Conservation (phyloP, 768 basidiomycete species). For the Pleurotus ostreatus region DNA sequence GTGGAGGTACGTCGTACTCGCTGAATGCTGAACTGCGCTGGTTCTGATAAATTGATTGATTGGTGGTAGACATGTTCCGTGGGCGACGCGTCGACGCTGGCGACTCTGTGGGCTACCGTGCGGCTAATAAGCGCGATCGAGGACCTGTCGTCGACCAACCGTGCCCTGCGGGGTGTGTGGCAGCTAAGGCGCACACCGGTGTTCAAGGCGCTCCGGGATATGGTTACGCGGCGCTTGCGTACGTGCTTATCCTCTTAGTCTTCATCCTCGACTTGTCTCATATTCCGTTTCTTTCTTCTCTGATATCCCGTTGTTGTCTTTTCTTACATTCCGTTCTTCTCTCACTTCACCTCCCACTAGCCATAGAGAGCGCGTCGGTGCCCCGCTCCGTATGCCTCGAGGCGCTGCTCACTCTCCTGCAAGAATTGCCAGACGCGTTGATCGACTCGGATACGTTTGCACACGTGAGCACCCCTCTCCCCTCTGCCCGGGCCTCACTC, state of each 20-base stretch:
- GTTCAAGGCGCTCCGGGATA: conserved; percentile 54
- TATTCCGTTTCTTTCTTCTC: too few species aligned
- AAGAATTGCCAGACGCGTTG: conserved; percentile 58
- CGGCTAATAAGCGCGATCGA: conserved; percentile 62
- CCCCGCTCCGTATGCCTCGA: conserved; percentile 69
- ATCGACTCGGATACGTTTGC: conserved; percentile 61
- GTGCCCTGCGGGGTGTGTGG: conserved; percentile 68
- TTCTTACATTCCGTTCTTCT: neutral
- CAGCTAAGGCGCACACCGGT: conserved; percentile 47
- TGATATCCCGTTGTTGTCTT: too few species aligned
- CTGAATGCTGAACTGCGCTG: too few species aligned
- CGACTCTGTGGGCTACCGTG: conserved; percentile 67
- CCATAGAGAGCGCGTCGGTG: conserved; percentile 26
- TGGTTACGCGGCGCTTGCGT: conserved; percentile 57
- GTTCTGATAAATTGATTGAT: too few species aligned
- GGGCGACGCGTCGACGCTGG: conserved; percentile 52
- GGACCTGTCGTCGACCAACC: conserved; percentile 71
- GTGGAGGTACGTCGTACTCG: conserved; percentile 67
- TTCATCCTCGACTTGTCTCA: too few species aligned
- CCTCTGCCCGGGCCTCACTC: too few species aligned
- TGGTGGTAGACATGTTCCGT: conserved; percentile 64
- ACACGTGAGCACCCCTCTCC: conserved; percentile 39
- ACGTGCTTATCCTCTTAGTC: conserved; percentile 18
- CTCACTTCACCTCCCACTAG: neutral
- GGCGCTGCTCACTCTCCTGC: conserved; percentile 63